Evolutionary conservation across 164 flowering plant species (phyloP), one percentile per base, ranked within the genome.

Genomic region (Amborella trichopoda): DNA sequence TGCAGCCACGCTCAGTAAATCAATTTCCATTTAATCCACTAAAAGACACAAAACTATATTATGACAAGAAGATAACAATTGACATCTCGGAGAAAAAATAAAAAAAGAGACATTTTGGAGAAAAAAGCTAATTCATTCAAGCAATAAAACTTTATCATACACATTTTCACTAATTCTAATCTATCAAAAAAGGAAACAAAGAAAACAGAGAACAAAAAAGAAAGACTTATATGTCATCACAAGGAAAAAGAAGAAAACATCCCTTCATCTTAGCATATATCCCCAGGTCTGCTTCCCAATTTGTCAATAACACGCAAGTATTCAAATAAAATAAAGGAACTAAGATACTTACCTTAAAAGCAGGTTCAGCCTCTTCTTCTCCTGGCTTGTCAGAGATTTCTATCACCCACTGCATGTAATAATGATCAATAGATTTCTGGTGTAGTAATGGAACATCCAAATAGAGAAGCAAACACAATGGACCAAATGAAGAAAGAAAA

Each of bases 301-400:
- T 8, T 8, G 9, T 30, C 34, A 30, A 30, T 8, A 0, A 30
- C 9, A 9, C 14, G 34, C 34, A 30, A 8, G 34, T 8, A 30
- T 30, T 9, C 14, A 30, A 1, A n/a, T 26, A 16, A 54, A 26
- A 28, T 13, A 28, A 26, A 39, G 38, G 17, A 50, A 58, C 13
- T 26, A 0, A 5, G 17, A 41, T n/a, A 58, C 22, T 62, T 48
- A 84, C 97, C 91, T 90, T 90, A 47, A 90, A 90, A 55, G 95
- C 81, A 56, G 98, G 98, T 71, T 90, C 83, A 61, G 94, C 70
- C 60, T 90, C 98, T 58, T 70, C 74, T 41, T 61, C 46, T 28
- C 95, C 87, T 3, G 95, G 95, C 59, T 61, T 74, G 73, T 83
- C 85, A 40, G 98, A 79, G 58, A 90, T 74, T 66, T 90, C 98